Base-by-base conservation (phyloP, 140 eudicot species). In the Stevia rebaudiana region DNA sequence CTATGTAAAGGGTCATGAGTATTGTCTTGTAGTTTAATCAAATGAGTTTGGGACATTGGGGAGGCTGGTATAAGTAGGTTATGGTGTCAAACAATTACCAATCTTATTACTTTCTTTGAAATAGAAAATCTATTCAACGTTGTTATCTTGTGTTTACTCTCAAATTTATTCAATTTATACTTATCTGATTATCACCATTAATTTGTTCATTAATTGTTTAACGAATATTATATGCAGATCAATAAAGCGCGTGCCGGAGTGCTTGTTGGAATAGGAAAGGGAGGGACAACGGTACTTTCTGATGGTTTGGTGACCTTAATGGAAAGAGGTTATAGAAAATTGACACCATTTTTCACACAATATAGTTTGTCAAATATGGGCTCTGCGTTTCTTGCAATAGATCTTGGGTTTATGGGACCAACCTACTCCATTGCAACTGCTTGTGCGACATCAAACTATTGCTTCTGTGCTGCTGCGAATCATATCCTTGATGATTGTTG, bases 321-420 rank as follows among this genome's bases (percentile, higher is more conserved):
- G 21, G 21, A 44, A 44, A 44, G 8, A 5, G 50, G 50, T 4
- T 44, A 44, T 16, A 44, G 15, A 44, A 44, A 44, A 0, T 0
- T 44, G 21, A 0, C 50, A 44, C 50, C 22, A 5, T 44, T 44
- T 44, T 44, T 15, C 0, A 5, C 50, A 44, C 50, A n/a, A 0
- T 44, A 44, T 44, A 15, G 12, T 42, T 0, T 42, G 0, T 5
- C 48, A 42, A 42, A 5, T 13, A 42, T 1, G 16, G 50, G 50
- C 3, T 21, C 50, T 1, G 21, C 50, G 1, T 44, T 15, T n/a
- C 50, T 44, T n/a, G 21, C 50, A 4, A n/a, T 44, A 16, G 22
- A 44, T 44, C 21, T 44, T n/a, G 50, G 50, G 50, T 68, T 54
- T 50, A 21, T 21, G 50, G 66, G 66, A 60, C 66, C 66, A 60